Evolutionary conservation across 306 rosid genomes (phyloP), one percentile per base, ranked within the genome.

Genomic region (Castanea sativa): DNA sequence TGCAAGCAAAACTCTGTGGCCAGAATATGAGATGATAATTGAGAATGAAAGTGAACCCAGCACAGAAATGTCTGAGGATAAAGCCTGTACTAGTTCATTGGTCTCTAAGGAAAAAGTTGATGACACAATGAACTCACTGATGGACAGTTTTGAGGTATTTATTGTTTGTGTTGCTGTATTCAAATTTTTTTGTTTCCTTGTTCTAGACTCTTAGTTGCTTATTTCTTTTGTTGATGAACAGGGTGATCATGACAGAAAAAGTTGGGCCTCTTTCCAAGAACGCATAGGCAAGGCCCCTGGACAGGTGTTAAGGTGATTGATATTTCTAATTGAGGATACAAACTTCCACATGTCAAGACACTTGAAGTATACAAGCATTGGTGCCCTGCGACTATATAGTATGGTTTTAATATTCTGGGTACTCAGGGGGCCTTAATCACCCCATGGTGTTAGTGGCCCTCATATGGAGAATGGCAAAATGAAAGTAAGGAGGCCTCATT

Each of bases 181-280:
- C 32, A 43, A 52, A 32, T 15, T 74, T 55, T 29, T n/a, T 78
- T 64, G 33, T 57, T 57, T 78, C 33, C 73, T 76, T 77, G 23
- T 63, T 71, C 4, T 51, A 52, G 63, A 63, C 23, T 67, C 55
- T 72, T 75, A 51, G 73, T 70, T 58, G 30, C 43, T 83, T 20
- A 81, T 49, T 61, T 4, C 73, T 57, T 57, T 78, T 77, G 74
- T 76, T 57, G 59, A 74, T 81, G 75, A 81, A 45, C 78, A 94
- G 94, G 88, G 90, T 30, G 92, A 83, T 65, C 79, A 77, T 69
- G 88, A 87, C 25, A 80, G 25, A 83, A 23, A 78, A 79, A 78
- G 80, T 70, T 81, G 93, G 94, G 92, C 86, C n/a, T 75, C 88
- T 71, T 93, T 93, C 84, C 89, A 85, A 78, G 87, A 61, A 61